Conservation (phyloP, 257 asterid species). For the Solanum rostratum region DNA sequence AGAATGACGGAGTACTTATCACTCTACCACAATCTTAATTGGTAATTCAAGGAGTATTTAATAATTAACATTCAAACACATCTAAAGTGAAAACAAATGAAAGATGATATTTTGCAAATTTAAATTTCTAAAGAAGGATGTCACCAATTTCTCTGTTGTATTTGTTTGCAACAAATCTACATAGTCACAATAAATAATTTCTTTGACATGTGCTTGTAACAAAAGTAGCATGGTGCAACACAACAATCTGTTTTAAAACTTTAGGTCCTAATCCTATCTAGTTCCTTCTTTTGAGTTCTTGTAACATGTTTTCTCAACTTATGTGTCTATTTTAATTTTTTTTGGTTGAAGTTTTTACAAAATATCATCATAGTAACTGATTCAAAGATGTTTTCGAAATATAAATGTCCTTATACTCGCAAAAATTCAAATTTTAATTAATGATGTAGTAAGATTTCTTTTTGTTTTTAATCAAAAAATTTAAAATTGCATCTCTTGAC, state of each 20-base stretch:
- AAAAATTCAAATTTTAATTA: background rate
- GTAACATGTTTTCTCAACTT: background rate
- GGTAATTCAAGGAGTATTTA: no score
- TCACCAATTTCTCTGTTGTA: no score
- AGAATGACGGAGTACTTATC: no score
- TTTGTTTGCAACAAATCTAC: background rate
- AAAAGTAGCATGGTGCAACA: background rate
- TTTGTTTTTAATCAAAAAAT: background rate
- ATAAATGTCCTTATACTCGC: background rate
- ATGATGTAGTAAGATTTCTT: fast-evolving
- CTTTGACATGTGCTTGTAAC: background rate
- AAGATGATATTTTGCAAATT: no score
- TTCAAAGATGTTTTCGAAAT: background rate
- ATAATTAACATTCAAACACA: no score
- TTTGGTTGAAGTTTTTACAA: background rate
- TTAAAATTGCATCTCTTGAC: background rate
- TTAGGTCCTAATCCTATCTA: background rate
- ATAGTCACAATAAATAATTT: no score
- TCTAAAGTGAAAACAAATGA: no score
- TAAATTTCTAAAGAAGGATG: no score
- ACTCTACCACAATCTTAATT: no score
- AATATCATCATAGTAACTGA: background rate
- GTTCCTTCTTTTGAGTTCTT: no score
- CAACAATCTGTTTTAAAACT: background rate
- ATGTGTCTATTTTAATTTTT: background rate